Evolutionary conservation across 2,329 filamentous ascomycete genomes (phyloP).

Genomic region (Cryphonectria parasitica): DNA sequence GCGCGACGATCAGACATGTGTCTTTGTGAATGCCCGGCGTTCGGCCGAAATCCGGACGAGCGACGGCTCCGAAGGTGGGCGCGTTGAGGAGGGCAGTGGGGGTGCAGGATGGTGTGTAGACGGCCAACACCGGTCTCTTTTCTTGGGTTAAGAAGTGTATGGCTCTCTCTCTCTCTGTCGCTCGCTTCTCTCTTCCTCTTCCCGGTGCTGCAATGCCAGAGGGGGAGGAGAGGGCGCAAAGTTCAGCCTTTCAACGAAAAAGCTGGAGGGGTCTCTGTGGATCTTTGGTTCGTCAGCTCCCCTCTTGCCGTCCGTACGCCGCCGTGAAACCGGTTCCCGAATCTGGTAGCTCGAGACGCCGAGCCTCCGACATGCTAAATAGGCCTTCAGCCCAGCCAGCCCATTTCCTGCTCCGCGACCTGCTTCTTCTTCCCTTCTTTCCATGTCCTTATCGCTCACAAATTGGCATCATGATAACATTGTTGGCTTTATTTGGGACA

Average conservation of each 20-base stretch:
- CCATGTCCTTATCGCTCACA: background rate
- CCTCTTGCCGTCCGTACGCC: conserved; percentile 8
- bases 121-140: background rate
- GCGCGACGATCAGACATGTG: conserved; percentile 21
- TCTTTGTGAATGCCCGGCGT: conserved; percentile 2
- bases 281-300: conserved; percentile 25
- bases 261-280: conserved; percentile 3
- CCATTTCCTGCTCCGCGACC: background rate
- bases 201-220: background rate
- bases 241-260: conserved; percentile 17
- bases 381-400: background rate
- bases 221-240: conserved; percentile 6
- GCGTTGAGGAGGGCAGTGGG: background rate
- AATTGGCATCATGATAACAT: background rate
- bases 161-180: background rate
- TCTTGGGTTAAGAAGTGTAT: background rate
- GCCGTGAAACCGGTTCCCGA: conserved; percentile 14
- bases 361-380: conserved; percentile 17
- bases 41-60: conserved; percentile 29
- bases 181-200: background rate
- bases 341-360: conserved; percentile 19
- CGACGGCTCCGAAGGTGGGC: background rate
- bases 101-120: background rate
- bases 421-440: background rate
- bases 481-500: background rate